These are phyloP conservation scores for Coemansia sp. DNA, from an alignment of 192 early-diverging fungal genomes.

Conservation along the genomic window DNA sequence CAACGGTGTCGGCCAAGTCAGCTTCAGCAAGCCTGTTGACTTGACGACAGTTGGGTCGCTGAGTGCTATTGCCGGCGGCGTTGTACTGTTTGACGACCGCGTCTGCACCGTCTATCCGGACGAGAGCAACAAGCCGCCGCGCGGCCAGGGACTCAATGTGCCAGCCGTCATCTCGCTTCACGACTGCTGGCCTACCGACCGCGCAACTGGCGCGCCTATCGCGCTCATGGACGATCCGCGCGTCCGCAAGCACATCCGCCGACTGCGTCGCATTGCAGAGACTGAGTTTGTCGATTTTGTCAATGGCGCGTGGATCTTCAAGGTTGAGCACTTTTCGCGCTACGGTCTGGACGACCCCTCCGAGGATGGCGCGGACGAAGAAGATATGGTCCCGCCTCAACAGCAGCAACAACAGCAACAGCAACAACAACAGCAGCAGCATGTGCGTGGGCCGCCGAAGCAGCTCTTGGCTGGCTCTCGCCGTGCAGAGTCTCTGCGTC, in stretches of 20 bases:
- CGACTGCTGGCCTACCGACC: slow-evolving; percentile 84
- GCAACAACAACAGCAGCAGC: slow-evolving; percentile 25
- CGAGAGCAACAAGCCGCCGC: slow-evolving; percentile 71
- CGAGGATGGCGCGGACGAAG: slow-evolving; percentile 58
- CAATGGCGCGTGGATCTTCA: slow-evolving; percentile 88
- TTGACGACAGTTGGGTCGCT: slow-evolving; percentile 58
- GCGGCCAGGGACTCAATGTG: slow-evolving; percentile 86
- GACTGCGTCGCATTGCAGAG: slow-evolving; percentile 67
- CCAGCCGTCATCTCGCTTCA: slow-evolving; percentile 76
- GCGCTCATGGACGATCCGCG: slow-evolving; percentile 66
- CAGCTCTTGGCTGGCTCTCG: slow-evolving; percentile 27
- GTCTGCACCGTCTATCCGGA: slow-evolving; percentile 81
- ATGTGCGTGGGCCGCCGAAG: slow-evolving; percentile 22
- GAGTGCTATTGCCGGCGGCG: slow-evolving; percentile 73
- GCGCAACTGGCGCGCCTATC: slow-evolving; percentile 66
- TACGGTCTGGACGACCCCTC: slow-evolving; percentile 78
- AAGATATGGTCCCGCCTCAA: slow-evolving; percentile 12
- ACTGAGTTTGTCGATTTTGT: slow-evolving; percentile 78
- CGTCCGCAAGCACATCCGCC: slow-evolving; percentile 65
- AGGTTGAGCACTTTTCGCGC: slow-evolving; percentile 79
- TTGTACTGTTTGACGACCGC: slow-evolving; percentile 73
- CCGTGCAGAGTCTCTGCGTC: slow-evolving; percentile 36
- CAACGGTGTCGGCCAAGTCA: slow-evolving; percentile 68
- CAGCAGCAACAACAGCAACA: not conserved
- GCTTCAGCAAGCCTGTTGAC: slow-evolving; percentile 80